Conservation (phyloP, 257 asterid species). For the Forsythia viridissima region DNA sequence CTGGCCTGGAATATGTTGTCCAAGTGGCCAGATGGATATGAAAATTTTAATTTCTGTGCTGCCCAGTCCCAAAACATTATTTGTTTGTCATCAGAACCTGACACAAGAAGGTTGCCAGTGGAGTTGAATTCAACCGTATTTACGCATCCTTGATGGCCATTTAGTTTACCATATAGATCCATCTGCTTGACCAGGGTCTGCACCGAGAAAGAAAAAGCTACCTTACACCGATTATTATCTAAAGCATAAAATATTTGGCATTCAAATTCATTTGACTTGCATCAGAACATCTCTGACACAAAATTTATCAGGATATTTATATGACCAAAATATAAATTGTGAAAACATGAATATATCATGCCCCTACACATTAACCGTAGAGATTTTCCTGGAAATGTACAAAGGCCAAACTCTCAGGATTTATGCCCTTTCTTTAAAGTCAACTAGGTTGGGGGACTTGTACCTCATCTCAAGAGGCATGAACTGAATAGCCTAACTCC, state of each 20-base stretch:
- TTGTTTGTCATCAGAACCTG: conserved; percentile 77
- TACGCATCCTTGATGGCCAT: conserved; percentile 76
- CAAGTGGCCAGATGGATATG: conserved; percentile 74
- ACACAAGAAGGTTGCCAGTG: conserved; percentile 66
- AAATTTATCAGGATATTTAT: not conserved
- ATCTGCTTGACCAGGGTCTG: conserved; percentile 57
- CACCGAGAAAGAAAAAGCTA: conserved; percentile 22
- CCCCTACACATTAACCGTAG: not conserved
- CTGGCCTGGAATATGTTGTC: conserved; percentile 74
- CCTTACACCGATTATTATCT: not conserved
- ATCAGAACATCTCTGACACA: not conserved
- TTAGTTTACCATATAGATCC: conserved; percentile 58
- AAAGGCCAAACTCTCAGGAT: not conserved
- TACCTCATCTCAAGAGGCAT: not conserved
- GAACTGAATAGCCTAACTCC: no score
- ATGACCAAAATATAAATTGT: not conserved
- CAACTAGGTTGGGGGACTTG: no score
- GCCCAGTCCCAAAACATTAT: conserved; percentile 85
- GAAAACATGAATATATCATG: not conserved
- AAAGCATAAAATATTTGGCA: not conserved
- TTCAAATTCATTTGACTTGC: not conserved
- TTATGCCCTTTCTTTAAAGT: not conserved
- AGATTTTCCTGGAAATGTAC: no score
- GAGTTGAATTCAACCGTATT: conserved; percentile 72
- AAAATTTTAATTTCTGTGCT: conserved; percentile 42